phyloP scores from a whole-genome alignment of 2,329 filamentous ascomycete genomes.

The Sclerotinia glacialis region DNA sequence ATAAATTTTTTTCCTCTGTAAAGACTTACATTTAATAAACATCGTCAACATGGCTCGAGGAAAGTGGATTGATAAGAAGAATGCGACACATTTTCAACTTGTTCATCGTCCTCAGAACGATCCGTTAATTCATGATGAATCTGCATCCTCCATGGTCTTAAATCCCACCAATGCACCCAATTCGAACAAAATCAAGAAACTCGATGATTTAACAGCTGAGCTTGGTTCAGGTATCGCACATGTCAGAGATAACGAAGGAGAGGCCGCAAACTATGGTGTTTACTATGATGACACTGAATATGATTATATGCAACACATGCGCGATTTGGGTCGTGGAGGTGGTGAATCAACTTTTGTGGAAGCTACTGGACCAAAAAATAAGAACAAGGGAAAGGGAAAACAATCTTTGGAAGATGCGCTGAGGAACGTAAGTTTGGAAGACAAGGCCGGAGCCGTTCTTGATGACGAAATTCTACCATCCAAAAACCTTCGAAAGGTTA shows the following conservation, averaged over 20 bases:
- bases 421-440: slow-evolving; percentile 56
- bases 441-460: slow-evolving; percentile 56
- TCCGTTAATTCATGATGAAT: slow-evolving; percentile 88
- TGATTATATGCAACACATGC: slow-evolving; percentile 99
- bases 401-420: slow-evolving; percentile 80
- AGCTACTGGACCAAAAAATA: slow-evolving; percentile 56
- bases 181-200: slow-evolving; percentile 58
- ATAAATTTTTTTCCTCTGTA: background rate
- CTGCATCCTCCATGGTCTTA: slow-evolving; percentile 86
- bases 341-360: slow-evolving; percentile 84
- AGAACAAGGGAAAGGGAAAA: slow-evolving; percentile 72
- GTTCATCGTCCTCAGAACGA: slow-evolving; percentile 97
- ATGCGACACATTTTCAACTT: slow-evolving; percentile 86
- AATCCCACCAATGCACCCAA: slow-evolving; percentile 60
- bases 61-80: slow-evolving; percentile 74
- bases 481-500: slow-evolving; percentile 71
- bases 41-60: slow-evolving; percentile 37
- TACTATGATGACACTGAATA: slow-evolving; percentile 95
- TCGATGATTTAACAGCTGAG: slow-evolving; percentile 73
- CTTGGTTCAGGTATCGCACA: slow-evolving; percentile 63
- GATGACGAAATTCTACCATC: slow-evolving; percentile 75
- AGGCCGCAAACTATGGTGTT: slow-evolving; percentile 89
- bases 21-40: slow-evolving; percentile 27
- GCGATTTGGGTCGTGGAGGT: slow-evolving; percentile 69
- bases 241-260: slow-evolving; percentile 87